phyloP scores from a whole-genome alignment of 2,329 filamentous ascomycete species.

The Stachybotrys chartarum region DNA sequence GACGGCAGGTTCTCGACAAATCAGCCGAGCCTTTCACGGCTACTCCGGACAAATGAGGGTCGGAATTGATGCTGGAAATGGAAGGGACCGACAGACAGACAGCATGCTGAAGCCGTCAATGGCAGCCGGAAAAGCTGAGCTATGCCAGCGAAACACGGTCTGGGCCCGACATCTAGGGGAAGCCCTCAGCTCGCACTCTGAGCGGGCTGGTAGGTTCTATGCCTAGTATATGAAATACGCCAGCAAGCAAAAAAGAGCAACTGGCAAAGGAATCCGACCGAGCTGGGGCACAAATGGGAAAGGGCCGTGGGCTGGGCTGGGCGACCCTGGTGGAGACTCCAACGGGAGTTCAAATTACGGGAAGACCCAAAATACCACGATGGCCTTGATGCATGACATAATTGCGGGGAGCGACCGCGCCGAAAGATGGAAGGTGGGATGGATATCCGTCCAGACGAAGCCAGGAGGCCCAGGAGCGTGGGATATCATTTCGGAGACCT shows the following conservation, averaged over 20 bases:
- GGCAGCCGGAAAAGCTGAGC: slow-evolving; percentile 3
- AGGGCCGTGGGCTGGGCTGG: slow-evolving; percentile 11
- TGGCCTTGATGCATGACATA: slow-evolving; percentile 37
- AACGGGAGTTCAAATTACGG: slow-evolving; percentile 24
- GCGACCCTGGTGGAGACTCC: slow-evolving; percentile 13
- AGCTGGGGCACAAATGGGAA: slow-evolving; percentile 1
- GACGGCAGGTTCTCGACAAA: neutral
- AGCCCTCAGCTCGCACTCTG: neutral
- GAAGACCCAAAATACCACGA: slow-evolving; percentile 26
- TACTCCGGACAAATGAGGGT: neutral
- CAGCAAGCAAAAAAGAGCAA: neutral
- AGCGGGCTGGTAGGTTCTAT: slow-evolving; percentile 2
- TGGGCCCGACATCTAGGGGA: slow-evolving; percentile 16
- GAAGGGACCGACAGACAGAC: neutral
- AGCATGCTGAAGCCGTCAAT: slow-evolving; percentile 9
- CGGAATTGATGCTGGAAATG: neutral
- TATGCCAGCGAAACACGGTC: neutral
- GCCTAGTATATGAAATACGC: slow-evolving; percentile 12
- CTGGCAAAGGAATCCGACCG: neutral
- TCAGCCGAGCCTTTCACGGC: neutral
- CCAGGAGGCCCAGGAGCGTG: neutral
- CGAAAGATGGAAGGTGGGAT: slow-evolving; percentile 4
- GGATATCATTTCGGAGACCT: neutral
- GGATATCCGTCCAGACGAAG: slow-evolving; percentile 3
- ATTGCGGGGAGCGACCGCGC: slow-evolving; percentile 26